These are phyloP conservation scores for Populus simonii DNA, from an alignment of 345 rosid genomes.

Conservation along the genomic window DNA sequence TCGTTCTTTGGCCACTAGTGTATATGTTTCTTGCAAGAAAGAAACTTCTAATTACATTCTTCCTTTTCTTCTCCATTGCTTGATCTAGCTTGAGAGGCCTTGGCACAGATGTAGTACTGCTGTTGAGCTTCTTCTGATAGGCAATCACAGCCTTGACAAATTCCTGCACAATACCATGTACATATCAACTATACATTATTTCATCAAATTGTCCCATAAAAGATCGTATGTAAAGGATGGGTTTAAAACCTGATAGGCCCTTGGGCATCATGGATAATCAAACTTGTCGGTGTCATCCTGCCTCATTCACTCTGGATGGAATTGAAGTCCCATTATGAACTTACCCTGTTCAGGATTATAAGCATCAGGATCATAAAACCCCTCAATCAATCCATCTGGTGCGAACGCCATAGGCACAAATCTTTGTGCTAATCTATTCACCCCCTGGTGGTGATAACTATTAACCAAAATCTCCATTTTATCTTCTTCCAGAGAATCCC, in stretches of 20 bases:
- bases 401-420: conserved; percentile 82
- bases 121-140: conserved; percentile 70
- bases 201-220: neutral
- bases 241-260: conserved; percentile 61
- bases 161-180: conserved; percentile 41
- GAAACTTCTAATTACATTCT: conserved; percentile 58
- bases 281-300: conserved; percentile 49
- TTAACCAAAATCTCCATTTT: conserved; percentile 68
- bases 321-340: conserved; percentile 80
- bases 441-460: conserved; percentile 92
- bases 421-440: conserved; percentile 61
- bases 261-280: conserved; percentile 76
- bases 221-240: neutral
- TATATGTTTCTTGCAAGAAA: conserved; percentile 67
- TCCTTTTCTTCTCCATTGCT: conserved; percentile 67
- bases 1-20: conserved; percentile 35
- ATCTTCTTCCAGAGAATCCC: conserved; percentile 49
- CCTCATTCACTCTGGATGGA: conserved; percentile 89
- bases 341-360: conserved; percentile 73
- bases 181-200: neutral
- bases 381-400: conserved; percentile 78
- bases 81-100: conserved; percentile 42
- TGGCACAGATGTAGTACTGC: conserved; percentile 33
- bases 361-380: conserved; percentile 79
- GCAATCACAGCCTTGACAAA: conserved; percentile 84